Percentiles rank a stretch among this genome's conserved stretches.
These are phyloP conservation scores for Myotisia sp. DNA, from an alignment of 2,329 filamentous ascomycete genomes.

Conservation along the genomic window DNA sequence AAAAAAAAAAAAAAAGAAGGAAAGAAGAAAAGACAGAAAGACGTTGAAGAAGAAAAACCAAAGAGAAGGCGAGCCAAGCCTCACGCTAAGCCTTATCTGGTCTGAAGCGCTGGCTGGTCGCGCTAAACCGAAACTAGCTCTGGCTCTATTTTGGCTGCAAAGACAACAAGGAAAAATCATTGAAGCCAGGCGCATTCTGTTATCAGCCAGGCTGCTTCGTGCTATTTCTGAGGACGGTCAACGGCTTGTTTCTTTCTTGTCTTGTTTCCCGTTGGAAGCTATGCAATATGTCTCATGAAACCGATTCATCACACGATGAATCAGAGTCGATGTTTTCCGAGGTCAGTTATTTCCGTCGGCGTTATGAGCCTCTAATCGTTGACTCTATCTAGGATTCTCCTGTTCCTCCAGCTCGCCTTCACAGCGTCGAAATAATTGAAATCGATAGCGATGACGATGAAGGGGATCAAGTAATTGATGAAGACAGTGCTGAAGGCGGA, in stretches of 20 bases:
- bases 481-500: constrained; percentile 14
- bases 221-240: no score
- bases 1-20: constrained; percentile 28
- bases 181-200: no score
- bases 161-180: no score
- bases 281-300: constrained; percentile 1
- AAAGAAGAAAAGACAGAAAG: constrained; percentile 15
- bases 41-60: no score
- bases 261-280: no score
- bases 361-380: constrained; percentile 10
- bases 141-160: no score
- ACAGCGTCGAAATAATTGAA: constrained; percentile 26
- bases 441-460: constrained; percentile 21
- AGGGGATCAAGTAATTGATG: neutral
- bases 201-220: no score
- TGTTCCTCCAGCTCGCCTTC: constrained; percentile 11
- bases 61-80: no score
- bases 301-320: constrained; percentile 2
- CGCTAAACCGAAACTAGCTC: no score
- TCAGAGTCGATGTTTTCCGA: constrained; percentile 5
- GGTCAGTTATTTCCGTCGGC: constrained; percentile 9
- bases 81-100: no score
- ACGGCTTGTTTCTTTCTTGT: no score
- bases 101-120: no score
- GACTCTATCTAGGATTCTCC: constrained; percentile 4